Base-by-base conservation (phyloP, 371 early-diverging fungal genomes). In the Mucor mucedo region DNA sequence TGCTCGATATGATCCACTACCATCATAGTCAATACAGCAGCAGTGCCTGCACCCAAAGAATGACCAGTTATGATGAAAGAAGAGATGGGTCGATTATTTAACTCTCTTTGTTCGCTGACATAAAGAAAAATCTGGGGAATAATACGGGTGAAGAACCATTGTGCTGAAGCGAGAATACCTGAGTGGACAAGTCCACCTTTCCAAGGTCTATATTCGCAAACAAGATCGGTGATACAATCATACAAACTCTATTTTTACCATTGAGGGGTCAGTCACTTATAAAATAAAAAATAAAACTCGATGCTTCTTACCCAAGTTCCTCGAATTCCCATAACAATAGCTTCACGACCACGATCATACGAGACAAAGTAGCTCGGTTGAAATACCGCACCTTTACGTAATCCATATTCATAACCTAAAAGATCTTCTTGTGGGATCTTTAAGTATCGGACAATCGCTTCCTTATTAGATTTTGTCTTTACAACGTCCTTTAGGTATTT, bases 171-270 rank as follows among this genome's bases (percentile, higher is more conserved):
- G 62, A 88, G 78, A 77, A 94, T 89, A 4, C 94, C 94, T 9
- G 90, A 84, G 60, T 94, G 94, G 28, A 91, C 91, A 16, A 94
- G 74, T 1, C 94, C 94, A 7, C 92, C 94, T 60, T 89, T 88
- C 92, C 93, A 94, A 16, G 87, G 89, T 56, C 81, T 78, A 64
- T 94, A 94, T 63, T 93, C 92, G 62, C 93, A 94, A 0, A 90
- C 88, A 39, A 94, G 72, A 68, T 95, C 69, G 10, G 65, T 69
- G 39, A 69, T 69, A 16, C 60, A 60, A 57, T 69, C 65, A 66
- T 95, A 67, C 4, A 67, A 38, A 29, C 68, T 67, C 68, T 67
- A 62, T 42, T 93, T 69, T 0, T 21, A 21, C 21, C 21, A 21
- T 21, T 87, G 82, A 63, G 92, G 93, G 53, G 82, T 8, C 30